phyloP scores from a whole-genome alignment of 2,329 filamentous ascomycete species.

The Mariannaea sp. region DNA sequence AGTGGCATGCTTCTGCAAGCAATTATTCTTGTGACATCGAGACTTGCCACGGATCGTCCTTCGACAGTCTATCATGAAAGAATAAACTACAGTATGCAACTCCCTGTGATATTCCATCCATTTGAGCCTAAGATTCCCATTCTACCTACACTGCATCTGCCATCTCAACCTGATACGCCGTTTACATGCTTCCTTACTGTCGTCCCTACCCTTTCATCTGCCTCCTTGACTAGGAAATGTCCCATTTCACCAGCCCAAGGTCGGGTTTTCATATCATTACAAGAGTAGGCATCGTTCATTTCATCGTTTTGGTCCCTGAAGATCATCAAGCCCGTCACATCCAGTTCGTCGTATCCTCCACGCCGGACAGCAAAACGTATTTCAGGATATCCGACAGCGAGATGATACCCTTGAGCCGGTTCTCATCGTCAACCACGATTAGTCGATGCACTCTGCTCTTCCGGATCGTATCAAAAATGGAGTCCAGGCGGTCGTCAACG shows the following conservation, averaged over 20 bases:
- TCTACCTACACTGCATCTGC: too few relatives aligned
- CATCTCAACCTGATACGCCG: conserved; percentile 36
- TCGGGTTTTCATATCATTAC: conserved; percentile 24
- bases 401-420: conserved; percentile 83
- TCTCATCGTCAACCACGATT: conserved; percentile 89
- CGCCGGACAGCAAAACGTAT: conserved; percentile 84
- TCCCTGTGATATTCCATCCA: conserved; percentile 30
- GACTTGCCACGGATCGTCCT: conserved; percentile 12
- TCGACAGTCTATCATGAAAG: conserved; percentile 29
- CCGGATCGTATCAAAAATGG: conserved; percentile 95
- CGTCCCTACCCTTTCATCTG: conserved; percentile 15
- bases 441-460: conserved; percentile 93
- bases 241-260: conserved; percentile 20
- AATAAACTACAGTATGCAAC: conserved; percentile 34
- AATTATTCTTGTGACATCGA: conserved; percentile 18
- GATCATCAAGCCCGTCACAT: conserved; percentile 15
- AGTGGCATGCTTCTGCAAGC: conserved; percentile 21
- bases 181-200: conserved; percentile 32
- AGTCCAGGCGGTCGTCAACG: conserved; percentile 87
- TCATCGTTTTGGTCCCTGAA: conserved; percentile 15
- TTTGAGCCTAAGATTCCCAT: conserved; percentile 7
- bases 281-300: conserved; percentile 26
- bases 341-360: conserved; percentile 55
- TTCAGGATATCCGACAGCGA: conserved; percentile 96
- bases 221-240: conserved; percentile 1